Percentiles rank a stretch among this genome's conserved stretches.
Conservation (phyloP, 176 grass and related monocot species). For the Thalia dealbata region DNA sequence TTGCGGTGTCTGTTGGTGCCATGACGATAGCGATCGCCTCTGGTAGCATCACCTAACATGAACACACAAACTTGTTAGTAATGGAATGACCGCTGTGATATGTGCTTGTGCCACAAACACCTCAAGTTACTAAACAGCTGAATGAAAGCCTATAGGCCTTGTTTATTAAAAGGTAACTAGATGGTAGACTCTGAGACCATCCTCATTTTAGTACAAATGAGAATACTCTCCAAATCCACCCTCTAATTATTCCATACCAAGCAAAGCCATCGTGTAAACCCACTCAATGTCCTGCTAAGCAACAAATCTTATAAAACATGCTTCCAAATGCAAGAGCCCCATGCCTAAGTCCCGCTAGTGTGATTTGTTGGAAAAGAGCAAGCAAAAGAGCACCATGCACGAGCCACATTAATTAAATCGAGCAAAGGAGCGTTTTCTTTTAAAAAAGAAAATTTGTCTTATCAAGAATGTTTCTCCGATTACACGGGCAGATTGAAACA, state of each 20-base stretch:
- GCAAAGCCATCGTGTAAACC: not conserved
- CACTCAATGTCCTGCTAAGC: not conserved
- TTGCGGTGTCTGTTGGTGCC: slow-evolving; percentile 79
- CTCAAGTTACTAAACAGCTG: no score
- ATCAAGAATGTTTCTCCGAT: not conserved
- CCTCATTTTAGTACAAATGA: no score
- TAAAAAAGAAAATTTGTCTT: not conserved
- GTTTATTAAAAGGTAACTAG: no score
- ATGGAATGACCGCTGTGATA: not conserved
- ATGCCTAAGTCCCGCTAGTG: not conserved
- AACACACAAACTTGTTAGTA: not conserved
- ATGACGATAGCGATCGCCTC: slow-evolving; percentile 87
- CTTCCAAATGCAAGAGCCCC: not conserved
- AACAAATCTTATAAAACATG: not conserved
- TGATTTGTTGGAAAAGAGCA: not conserved
- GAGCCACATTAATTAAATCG: not conserved
- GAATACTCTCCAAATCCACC: no score
- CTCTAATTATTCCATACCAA: no score
- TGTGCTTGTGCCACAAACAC: not conserved
- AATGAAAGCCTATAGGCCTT: no score
- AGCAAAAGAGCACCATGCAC: no score
- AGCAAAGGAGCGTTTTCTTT: not conserved
- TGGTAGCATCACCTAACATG: slow-evolving; percentile 75
- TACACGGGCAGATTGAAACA: not conserved
- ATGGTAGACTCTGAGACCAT: no score